phyloP scores from a whole-genome alignment of 176 grass and related monocot species.

The Secale cereale region DNA sequence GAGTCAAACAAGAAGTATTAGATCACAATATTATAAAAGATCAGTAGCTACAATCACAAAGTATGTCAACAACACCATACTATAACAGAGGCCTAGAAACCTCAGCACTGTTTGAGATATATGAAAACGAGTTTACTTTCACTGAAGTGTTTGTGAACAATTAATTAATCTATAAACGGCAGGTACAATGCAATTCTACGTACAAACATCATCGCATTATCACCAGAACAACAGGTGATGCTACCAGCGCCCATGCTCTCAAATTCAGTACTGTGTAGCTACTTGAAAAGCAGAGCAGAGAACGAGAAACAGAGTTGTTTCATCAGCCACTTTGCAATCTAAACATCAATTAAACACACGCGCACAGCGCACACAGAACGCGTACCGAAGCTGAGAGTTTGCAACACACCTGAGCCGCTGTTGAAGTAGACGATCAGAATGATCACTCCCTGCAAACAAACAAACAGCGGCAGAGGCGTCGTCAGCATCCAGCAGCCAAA shows the following conservation, averaged over 20 bases:
- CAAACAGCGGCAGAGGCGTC: not conserved
- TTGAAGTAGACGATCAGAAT: constrained; percentile 74
- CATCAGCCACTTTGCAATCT: not conserved
- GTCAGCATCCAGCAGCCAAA: not conserved
- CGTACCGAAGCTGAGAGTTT: not conserved
- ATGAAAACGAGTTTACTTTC: not conserved
- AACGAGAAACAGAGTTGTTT: not conserved
- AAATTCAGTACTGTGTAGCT: not conserved
- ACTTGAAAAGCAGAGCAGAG: not conserved
- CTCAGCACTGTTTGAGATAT: not conserved
- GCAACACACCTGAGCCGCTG: constrained; percentile 56
- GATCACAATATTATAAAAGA: not conserved
- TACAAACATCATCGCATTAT: too few relatives aligned
- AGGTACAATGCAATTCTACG: not conserved
- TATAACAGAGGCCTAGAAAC: not conserved
- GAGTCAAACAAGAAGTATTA: constrained; percentile 8
- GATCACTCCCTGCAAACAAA: constrained; percentile 57
- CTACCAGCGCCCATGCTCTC: not conserved
- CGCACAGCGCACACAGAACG: not conserved
- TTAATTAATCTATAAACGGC: not conserved
- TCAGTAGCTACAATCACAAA: not conserved
- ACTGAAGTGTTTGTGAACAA: not conserved
- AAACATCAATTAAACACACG: not conserved
- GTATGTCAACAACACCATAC: not conserved
- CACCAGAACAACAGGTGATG: not conserved